A percentile compares a stretch with the other conserved stretches of the same genome.
phyloP scores from a whole-genome alignment of 192 early-diverging fungal genomes.

The Pilobolus umbonatus region DNA sequence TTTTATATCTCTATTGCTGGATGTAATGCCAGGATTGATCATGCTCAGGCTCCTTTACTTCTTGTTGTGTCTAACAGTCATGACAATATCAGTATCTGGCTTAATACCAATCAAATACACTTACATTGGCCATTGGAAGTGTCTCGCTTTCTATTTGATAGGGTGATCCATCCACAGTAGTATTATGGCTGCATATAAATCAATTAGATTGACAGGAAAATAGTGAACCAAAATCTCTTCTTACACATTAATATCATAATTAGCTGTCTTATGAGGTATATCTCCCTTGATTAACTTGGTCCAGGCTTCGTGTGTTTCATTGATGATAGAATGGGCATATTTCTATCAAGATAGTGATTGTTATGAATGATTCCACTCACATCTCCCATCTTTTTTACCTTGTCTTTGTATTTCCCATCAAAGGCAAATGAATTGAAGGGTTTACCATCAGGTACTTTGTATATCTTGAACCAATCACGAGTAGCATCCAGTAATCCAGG shows the following conservation, averaged over 20 bases:
- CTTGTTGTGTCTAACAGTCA: too few species aligned
- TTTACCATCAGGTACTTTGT: slow-evolving; percentile 99
- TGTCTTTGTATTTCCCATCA: slow-evolving; percentile 77
- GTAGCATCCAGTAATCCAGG: slow-evolving; percentile 95
- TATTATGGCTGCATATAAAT: slow-evolving; percentile 21
- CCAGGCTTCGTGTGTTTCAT: slow-evolving; percentile 96
- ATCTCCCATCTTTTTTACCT: slow-evolving; percentile 23
- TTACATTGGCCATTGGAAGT: too few species aligned
- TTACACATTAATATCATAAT: slow-evolving; percentile 11
- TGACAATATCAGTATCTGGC: too few species aligned
- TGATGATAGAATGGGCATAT: slow-evolving; percentile 83
- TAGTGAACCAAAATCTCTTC: neutral
- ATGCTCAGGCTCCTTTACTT: too few species aligned
- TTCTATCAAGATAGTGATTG: slow-evolving; percentile 35
- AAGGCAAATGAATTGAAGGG: slow-evolving; percentile 99
- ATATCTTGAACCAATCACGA: slow-evolving; percentile 99
- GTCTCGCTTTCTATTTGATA: slow-evolving; percentile 4
- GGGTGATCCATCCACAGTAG: slow-evolving; percentile 10
- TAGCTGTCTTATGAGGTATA: slow-evolving; percentile 1
- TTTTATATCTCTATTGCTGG: too few species aligned
- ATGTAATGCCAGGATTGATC: too few species aligned
- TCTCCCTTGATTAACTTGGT: slow-evolving; percentile 58
- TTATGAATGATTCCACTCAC: too few species aligned
- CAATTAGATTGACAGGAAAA: neutral
- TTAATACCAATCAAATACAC: too few species aligned